Percentiles rank a stretch among this genome's conserved stretches.
phyloP scores from a whole-genome alignment of 352 stramenopile species.

The Pythium dissimile region DNA sequence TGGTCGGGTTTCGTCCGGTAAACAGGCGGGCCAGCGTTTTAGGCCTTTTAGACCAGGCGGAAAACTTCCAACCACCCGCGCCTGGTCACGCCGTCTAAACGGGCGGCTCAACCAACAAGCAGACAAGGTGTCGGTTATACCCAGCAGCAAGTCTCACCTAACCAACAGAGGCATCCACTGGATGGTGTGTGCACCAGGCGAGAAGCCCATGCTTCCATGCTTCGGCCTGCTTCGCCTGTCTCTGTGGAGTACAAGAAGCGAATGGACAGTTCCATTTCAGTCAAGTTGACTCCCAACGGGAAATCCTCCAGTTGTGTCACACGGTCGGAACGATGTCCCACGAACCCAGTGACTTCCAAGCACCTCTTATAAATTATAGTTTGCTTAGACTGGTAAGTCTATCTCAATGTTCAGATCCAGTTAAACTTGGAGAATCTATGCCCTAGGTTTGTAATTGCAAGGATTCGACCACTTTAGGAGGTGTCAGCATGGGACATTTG shows the following conservation, averaged over 20 bases:
- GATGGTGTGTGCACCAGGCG: neutral
- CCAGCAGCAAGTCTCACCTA: no score
- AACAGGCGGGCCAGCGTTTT: neutral
- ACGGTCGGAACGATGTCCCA: conserved; percentile 17
- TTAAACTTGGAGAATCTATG: neutral
- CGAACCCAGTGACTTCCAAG: neutral
- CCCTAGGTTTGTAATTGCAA: conserved; percentile 3
- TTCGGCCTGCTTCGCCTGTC: no score
- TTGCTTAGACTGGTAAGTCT: neutral
- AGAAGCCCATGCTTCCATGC: no score
- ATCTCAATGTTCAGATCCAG: neutral
- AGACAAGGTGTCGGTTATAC: no score
- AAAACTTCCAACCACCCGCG: neutral
- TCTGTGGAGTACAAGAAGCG: neutral
- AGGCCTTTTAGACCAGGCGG: neutral
- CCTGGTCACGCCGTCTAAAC: neutral
- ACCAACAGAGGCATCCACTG: no score
- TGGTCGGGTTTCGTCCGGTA: neutral
- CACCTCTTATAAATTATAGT: neutral
- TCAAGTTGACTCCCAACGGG: conserved; percentile 2
- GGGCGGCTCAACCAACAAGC: neutral
- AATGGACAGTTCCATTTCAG: conserved; percentile 20
- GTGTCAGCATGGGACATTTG: conserved; percentile 4
- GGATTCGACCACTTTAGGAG: neutral
- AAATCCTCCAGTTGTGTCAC: conserved; percentile 14